Evolutionary conservation across 1,139 yeast genomes (phyloP).

Genomic region (Hansenula lynferdii): DNA sequence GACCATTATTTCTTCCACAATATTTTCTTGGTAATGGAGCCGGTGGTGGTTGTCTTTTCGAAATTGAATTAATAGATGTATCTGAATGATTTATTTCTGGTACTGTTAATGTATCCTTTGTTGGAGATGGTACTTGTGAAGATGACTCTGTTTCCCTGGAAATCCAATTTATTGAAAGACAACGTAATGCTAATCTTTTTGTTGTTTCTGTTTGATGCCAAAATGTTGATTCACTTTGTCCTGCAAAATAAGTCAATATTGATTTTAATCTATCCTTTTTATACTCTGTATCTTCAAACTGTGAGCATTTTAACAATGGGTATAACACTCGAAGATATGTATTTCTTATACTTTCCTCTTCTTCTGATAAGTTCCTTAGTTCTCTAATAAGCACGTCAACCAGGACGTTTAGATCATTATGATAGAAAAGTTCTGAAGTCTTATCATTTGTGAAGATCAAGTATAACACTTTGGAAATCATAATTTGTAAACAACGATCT

Average conservation of each 20-base stretch:
- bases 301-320: constrained; percentile 67
- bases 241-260: constrained; percentile 43
- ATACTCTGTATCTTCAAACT: constrained; percentile 51
- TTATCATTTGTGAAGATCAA: constrained; percentile 63
- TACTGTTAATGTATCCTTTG: constrained; percentile 9
- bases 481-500: constrained; percentile 67
- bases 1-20: not conserved
- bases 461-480: constrained; percentile 75
- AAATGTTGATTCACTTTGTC: constrained; percentile 26
- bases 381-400: constrained; percentile 85
- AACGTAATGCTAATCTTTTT: constrained; percentile 54
- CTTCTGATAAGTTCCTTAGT: constrained; percentile 58
- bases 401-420: constrained; percentile 81
- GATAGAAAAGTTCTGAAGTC: constrained; percentile 62
- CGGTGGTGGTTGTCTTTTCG: constrained; percentile 28
- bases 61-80: constrained; percentile 30
- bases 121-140: constrained; percentile 8
- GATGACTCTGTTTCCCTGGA: constrained; percentile 15
- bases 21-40: constrained; percentile 28
- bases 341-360: constrained; percentile 59
- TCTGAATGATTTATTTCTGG: constrained; percentile 17
- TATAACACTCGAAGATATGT: constrained; percentile 74
- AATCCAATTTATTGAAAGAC: constrained; percentile 58
- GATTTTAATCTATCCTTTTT: constrained; percentile 51
- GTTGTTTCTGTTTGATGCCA: constrained; percentile 36